Evolutionary conservation across 164 flowering plant genomes (phyloP).

Genomic region (Piper longum): DNA sequence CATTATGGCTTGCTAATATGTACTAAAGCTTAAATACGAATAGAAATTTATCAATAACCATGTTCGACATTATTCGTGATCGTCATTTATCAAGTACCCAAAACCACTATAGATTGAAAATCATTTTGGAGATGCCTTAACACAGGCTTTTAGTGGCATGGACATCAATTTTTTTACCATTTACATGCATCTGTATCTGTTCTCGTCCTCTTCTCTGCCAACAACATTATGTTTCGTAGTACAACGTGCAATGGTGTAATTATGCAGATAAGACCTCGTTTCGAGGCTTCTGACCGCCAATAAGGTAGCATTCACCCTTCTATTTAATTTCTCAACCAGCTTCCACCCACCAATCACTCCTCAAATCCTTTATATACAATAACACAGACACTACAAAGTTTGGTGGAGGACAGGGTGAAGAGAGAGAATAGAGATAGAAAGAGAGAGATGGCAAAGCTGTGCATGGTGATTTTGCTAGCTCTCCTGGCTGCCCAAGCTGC

Average conservation of each 20-base stretch:
- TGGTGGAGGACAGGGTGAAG: neutral
- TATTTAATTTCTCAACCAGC: neutral
- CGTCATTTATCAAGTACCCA: too few relatives aligned
- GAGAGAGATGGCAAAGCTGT: constrained; percentile 10
- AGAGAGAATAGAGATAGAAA: too few relatives aligned
- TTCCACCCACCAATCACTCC: neutral
- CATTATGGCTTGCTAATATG: too few relatives aligned
- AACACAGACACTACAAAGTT: neutral
- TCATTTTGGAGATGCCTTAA: too few relatives aligned
- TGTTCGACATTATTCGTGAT: too few relatives aligned
- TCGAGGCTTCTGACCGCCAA: neutral
- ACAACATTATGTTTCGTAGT: too few relatives aligned
- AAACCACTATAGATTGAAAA: too few relatives aligned
- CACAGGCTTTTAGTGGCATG: too few relatives aligned
- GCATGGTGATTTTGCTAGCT: neutral
- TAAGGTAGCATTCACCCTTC: neutral
- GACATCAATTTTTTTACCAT: neutral
- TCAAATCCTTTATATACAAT: neutral
- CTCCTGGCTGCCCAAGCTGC: neutral
- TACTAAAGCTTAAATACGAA: too few relatives aligned
- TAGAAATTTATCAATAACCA: too few relatives aligned
- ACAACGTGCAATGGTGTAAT: neutral
- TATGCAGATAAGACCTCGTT: neutral
- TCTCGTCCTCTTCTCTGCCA: neutral
- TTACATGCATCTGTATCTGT: neutral